phyloP scores from a whole-genome alignment of 768 basidiomycete genomes.

The Pisolithus orientalis region DNA sequence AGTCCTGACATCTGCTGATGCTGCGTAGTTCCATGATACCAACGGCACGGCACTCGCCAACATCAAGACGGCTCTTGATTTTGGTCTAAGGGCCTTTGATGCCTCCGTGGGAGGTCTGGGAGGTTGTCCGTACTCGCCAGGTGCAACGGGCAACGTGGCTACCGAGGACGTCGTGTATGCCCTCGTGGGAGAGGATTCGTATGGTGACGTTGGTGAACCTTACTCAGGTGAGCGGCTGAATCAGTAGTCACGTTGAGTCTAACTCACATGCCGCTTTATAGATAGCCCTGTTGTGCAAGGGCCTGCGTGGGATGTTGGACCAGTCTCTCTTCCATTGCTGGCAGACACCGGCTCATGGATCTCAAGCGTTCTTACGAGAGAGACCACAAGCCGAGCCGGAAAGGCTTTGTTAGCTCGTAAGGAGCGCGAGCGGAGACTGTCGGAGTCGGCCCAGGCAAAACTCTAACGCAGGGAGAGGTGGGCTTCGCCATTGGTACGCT shows the following conservation, averaged over 20 bases:
- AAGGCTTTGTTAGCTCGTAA: constrained; percentile 57
- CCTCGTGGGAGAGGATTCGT: constrained; percentile 55
- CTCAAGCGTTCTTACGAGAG: constrained; percentile 53
- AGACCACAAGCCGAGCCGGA: constrained; percentile 73
- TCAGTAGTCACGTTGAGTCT: background rate
- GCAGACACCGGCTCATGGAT: constrained; percentile 84
- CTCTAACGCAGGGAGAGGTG: constrained; percentile 3
- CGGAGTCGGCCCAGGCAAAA: constrained; percentile 10
- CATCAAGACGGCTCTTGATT: constrained; percentile 59
- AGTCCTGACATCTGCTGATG: background rate
- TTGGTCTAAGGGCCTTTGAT: constrained; percentile 79
- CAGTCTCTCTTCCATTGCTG: constrained; percentile 58
- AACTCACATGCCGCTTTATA: background rate
- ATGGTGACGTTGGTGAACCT: constrained; percentile 39
- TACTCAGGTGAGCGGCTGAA: constrained; percentile 12
- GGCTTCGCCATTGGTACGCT: background rate
- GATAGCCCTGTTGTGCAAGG: background rate
- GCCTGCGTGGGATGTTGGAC: constrained; percentile 27
- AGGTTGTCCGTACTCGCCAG: constrained; percentile 94
- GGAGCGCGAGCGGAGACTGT: constrained; percentile 27
- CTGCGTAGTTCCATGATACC: constrained; percentile 77
- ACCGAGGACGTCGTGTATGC: constrained; percentile 91
- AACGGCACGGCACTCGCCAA: constrained; percentile 81
- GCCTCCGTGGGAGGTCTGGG: constrained; percentile 85
- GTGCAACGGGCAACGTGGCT: constrained; percentile 91